Evolutionary conservation across 176 grass and related monocot species (phyloP).

Genomic region (Aechmea fasciata): DNA sequence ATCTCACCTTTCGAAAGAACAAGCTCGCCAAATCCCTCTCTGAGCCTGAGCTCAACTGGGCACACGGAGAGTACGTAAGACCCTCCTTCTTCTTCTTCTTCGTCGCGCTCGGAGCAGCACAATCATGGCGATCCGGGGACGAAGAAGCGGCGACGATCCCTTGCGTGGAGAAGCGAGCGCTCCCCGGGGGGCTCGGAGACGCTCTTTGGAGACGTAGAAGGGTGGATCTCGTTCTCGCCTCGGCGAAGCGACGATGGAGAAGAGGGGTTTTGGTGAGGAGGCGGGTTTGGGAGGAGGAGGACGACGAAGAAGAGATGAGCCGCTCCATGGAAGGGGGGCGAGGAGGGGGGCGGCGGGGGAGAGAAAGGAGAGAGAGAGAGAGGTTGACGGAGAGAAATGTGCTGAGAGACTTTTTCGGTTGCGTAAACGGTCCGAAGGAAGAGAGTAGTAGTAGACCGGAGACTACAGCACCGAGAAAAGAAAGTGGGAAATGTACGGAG

Average conservation of each 20-base stretch:
- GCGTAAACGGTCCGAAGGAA: too few relatives aligned
- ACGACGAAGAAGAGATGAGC: conserved; percentile 17
- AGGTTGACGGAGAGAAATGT: not conserved
- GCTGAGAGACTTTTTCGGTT: not conserved
- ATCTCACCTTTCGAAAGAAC: conserved; percentile 27
- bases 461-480: too few relatives aligned
- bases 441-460: too few relatives aligned
- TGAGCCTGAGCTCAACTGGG: not conserved
- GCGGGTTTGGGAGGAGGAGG: conserved; percentile 19
- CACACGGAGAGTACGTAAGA: conserved; percentile 1
- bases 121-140: not conserved
- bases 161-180: conserved; percentile 14
- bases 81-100: not conserved
- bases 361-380: not conserved
- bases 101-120: not conserved
- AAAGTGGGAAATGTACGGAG: too few relatives aligned
- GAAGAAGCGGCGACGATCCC: not conserved
- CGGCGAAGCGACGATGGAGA: conserved; percentile 7
- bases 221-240: not conserved
- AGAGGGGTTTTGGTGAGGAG: not conserved
- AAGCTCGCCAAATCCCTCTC: not conserved
- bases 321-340: conserved; percentile 25
- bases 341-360: not conserved
- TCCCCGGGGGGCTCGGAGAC: not conserved
- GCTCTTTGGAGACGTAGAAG: not conserved